Percentiles rank a stretch among this genome's conserved stretches.
phyloP scores from a whole-genome alignment of 371 early-diverging fungal species.

The Rhizopus arrhizus region DNA sequence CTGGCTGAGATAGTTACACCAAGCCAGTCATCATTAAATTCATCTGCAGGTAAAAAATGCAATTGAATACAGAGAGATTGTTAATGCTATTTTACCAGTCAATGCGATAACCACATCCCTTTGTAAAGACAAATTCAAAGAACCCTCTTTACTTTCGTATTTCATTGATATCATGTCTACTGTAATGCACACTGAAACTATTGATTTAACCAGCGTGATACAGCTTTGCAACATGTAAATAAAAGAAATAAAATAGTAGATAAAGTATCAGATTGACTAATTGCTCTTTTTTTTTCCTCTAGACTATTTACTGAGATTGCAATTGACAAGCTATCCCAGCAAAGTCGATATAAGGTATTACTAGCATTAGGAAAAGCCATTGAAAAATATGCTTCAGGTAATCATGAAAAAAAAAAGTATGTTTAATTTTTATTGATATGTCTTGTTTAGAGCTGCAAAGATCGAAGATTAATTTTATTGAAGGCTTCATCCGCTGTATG shows the following conservation, averaged over 20 bases:
- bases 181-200: constrained; percentile 13
- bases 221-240: constrained; percentile 21
- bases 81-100: constrained; percentile 5
- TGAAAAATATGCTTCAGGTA: constrained; percentile 28
- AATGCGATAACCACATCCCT: constrained; percentile 18
- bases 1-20: constrained; percentile 35
- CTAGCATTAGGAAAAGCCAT: constrained; percentile 21
- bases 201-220: constrained; percentile 14
- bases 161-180: constrained; percentile 22
- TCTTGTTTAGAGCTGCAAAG: constrained; percentile 24
- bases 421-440: neutral
- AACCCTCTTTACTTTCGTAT: constrained; percentile 6
- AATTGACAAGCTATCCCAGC: constrained; percentile 25
- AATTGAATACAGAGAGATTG: neutral
- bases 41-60: constrained; percentile 24
- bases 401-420: constrained; percentile 1
- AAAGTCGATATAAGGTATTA: constrained; percentile 28
- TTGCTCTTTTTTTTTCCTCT: neutral
- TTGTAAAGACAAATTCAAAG: constrained; percentile 4
- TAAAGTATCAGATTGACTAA: neutral
- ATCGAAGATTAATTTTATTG: constrained; percentile 63
- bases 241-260: neutral
- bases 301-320: constrained; percentile 27
- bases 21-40: constrained; percentile 27
- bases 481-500: constrained; percentile 85